phyloP scores from a whole-genome alignment of 2,329 filamentous ascomycete species.

The Scedosporium dehoogii region DNA sequence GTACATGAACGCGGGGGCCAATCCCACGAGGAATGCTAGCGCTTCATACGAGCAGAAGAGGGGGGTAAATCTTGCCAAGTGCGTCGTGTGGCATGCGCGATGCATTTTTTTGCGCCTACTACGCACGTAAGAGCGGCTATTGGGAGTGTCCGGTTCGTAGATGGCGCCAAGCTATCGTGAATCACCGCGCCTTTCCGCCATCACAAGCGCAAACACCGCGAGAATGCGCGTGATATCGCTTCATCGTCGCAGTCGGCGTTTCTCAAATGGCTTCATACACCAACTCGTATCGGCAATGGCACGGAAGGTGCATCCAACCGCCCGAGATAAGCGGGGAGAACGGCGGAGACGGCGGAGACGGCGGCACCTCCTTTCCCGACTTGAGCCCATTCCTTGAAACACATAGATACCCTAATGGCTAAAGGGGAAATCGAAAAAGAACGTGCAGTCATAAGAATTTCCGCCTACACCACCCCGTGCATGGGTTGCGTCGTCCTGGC shows the following conservation, averaged over 20 bases:
- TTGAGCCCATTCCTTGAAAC: neutral
- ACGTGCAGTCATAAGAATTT: neutral
- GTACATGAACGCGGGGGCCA: neutral
- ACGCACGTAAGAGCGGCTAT: neutral
- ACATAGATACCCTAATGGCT: neutral
- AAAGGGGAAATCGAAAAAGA: neutral
- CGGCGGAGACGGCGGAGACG: neutral
- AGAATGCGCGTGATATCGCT: neutral
- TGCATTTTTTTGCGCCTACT: neutral
- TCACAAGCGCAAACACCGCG: neutral
- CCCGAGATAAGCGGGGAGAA: neutral
- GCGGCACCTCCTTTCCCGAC: neutral
- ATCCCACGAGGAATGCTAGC: neutral
- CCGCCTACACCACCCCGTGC: neutral
- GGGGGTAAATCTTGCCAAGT: neutral
- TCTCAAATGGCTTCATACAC: too few relatives aligned
- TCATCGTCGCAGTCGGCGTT: neutral
- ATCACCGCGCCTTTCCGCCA: too few relatives aligned
- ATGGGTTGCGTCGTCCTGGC: neutral
- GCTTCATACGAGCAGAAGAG: neutral
- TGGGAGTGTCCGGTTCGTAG: neutral
- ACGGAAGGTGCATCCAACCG: neutral
- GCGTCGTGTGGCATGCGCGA: neutral
- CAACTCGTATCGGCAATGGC: neutral
- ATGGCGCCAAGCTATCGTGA: neutral